Evolutionary conservation across 805 yeast genomes (phyloP).

Genomic region (Metschnikowia corniflorae): DNA sequence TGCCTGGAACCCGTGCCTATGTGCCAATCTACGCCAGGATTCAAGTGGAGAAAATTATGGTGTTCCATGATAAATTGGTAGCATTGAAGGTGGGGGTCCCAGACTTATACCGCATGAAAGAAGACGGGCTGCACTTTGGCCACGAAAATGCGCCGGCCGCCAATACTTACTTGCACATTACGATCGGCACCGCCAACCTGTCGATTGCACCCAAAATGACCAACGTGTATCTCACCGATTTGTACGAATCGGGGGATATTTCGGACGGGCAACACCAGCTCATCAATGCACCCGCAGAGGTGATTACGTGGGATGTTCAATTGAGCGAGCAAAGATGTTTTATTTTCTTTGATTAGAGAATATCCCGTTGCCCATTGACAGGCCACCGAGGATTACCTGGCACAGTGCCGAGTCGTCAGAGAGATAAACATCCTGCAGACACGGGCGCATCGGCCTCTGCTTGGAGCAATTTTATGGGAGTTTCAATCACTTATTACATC

Average conservation of each 20-base stretch:
- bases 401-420: neutral
- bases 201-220: conserved; percentile 14
- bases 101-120: conserved; percentile 14
- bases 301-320: conserved; percentile 5
- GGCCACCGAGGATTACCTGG: too few species aligned
- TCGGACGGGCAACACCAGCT: conserved; percentile 8
- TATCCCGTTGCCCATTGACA: too few species aligned
- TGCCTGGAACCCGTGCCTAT: conserved; percentile 15
- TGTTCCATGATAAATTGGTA: conserved; percentile 46
- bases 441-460: neutral
- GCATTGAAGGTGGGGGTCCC: conserved; percentile 47
- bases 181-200: conserved; percentile 52
- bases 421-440: conserved; percentile 2
- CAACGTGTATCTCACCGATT: conserved; percentile 11
- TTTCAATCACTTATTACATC: too few species aligned
- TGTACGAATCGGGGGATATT: conserved; percentile 3
- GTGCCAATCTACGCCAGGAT: conserved; percentile 34
- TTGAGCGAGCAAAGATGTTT: conserved; percentile 11
- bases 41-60: conserved; percentile 41
- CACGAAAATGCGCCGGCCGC: conserved; percentile 35
- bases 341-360: conserved; percentile 6
- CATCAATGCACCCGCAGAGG: conserved; percentile 5
- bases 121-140: conserved; percentile 8
- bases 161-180: conserved; percentile 52
- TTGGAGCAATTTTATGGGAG: too few species aligned